Percentiles rank a stretch among this genome's conserved stretches.
Conservation (phyloP, 2,329 filamentous ascomycete species). For the Alternaria angustiovoidea region DNA sequence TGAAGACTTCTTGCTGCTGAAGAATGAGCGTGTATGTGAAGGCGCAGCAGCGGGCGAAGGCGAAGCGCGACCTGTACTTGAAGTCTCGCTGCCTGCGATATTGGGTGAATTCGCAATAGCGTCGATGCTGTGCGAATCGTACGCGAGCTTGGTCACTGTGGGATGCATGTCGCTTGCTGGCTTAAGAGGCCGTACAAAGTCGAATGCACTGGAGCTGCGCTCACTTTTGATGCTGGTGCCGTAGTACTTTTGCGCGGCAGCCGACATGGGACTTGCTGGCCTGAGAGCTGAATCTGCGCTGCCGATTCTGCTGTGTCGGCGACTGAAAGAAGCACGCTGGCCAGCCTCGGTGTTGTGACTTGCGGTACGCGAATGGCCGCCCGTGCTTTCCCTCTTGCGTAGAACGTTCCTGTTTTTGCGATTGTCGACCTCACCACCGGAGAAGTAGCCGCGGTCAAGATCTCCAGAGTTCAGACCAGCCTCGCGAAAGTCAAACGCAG, state of each 20-base stretch:
- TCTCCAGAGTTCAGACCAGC: conserved; percentile 57
- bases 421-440: conserved; percentile 82
- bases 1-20: conserved; percentile 44
- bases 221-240: conserved; percentile 53
- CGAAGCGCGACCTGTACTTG: conserved; percentile 57
- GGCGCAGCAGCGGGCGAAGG: conserved; percentile 50
- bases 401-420: conserved; percentile 76
- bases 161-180: conserved; percentile 57
- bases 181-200: conserved; percentile 51
- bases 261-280: conserved; percentile 59
- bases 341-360: conserved; percentile 70
- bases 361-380: conserved; percentile 71
- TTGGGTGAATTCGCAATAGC: conserved; percentile 52
- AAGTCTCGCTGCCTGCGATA: conserved; percentile 57
- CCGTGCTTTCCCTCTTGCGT: conserved; percentile 71
- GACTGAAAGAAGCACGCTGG: conserved; percentile 70
- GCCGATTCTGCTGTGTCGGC: conserved; percentile 76
- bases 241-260: conserved; percentile 74
- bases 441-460: conserved; percentile 90
- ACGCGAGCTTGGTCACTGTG: conserved; percentile 65
- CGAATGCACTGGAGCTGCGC: conserved; percentile 59
- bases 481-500: conserved; percentile 37
- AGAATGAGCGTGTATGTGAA: conserved; percentile 47
- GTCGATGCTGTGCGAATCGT: conserved; percentile 58
- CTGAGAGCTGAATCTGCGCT: conserved; percentile 80